Base-by-base conservation (phyloP, 208 protist genomes). In the Polymyxa betae region DNA sequence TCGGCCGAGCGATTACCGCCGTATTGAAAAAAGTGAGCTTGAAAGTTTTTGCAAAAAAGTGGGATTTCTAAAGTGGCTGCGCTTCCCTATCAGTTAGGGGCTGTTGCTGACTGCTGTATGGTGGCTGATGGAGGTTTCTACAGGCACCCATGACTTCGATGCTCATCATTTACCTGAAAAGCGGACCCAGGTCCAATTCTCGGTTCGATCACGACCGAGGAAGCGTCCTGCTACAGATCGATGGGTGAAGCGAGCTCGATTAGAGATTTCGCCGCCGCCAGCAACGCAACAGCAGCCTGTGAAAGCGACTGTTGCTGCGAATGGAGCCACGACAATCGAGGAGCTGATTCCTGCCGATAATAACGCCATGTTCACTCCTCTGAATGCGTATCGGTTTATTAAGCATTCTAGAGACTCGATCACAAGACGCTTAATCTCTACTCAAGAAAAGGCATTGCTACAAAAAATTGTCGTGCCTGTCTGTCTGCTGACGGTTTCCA, bases 361-460 rank as follows among this genome's bases (percentile, higher is more conserved):
- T 20, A 82, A 43, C 12, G n/a, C 72, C 16, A 5, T 82, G 72
- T 82, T 82, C 40, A 5, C 72, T 5, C 72, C 72, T 20, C 5
- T 82, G 12, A 82, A 82, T 82, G 16, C 35, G 16, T 82, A 82
- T 43, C 72, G 72, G 5, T 82, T 45, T 82, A 16, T 82, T 12
- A 82, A 82, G 40, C 72, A 82, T 82, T 82, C 72, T 40, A 35
- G 72, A 35, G 72, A 82, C 35, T 45, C 72, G 35, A 82, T 82
- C 16, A 82, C 72, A 20, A 5, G 72, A 35, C 72, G 72, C 5
- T 43, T 82, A 45, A 82, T 82, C 10, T 35, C 72, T 82, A n/a
- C n/a, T n/a, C 72, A 82, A 82, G 72, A 82, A 43, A 82, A 82
- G 72, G 72, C 35, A 20, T 20, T 20, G 16, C 16, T 16, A 45